A percentile compares a stretch with the other conserved stretches of the same genome.
phyloP scores from a whole-genome alignment of 163 green algal species.

The Chlorella variabilis region DNA sequence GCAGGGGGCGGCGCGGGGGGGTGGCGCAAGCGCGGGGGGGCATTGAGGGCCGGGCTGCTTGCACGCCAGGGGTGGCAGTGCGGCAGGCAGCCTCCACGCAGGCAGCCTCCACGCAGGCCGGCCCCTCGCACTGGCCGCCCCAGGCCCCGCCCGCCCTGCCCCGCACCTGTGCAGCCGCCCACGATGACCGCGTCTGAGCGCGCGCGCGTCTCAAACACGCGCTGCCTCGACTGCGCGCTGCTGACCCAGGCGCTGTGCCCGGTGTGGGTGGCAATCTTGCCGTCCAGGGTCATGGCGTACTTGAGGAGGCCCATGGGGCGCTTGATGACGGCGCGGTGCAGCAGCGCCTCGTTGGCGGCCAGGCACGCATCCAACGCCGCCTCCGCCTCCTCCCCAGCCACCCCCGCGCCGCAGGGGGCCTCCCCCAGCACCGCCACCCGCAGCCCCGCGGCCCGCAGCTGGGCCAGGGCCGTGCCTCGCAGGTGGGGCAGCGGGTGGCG shows the following conservation, averaged over 20 bases:
- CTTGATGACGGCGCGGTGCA: slow-evolving; percentile 81
- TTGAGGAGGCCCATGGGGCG: slow-evolving; percentile 95
- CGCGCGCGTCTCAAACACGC: slow-evolving; percentile 74
- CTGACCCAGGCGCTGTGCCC: slow-evolving; percentile 96
- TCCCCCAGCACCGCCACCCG: slow-evolving; percentile 61
- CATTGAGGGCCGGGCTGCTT: too few species aligned
- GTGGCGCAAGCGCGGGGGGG: too few species aligned
- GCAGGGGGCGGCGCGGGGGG: too few species aligned
- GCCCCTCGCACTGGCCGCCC: too few species aligned
- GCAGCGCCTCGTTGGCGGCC: slow-evolving; percentile 81
- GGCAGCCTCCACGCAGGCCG: too few species aligned
- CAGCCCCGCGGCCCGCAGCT: slow-evolving; percentile 70
- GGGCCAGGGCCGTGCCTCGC: slow-evolving; percentile 67
- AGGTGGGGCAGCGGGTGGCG: slow-evolving; percentile 84
- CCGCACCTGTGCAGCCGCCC: slow-evolving; percentile 89
- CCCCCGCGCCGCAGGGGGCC: neutral
- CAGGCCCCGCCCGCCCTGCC: too few species aligned
- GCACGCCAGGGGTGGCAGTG: too few species aligned
- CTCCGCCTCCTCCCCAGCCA: slow-evolving; percentile 3
- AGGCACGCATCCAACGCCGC: slow-evolving; percentile 63
- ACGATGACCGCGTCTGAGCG: slow-evolving; percentile 95
- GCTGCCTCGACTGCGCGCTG: slow-evolving; percentile 57
- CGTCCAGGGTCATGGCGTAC: slow-evolving; percentile 99
- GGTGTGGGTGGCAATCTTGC: slow-evolving; percentile 93
- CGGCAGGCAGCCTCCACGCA: too few species aligned